phyloP scores from a whole-genome alignment of 2,329 filamentous ascomycete genomes.

The Ascosphaera aggregata region DNA sequence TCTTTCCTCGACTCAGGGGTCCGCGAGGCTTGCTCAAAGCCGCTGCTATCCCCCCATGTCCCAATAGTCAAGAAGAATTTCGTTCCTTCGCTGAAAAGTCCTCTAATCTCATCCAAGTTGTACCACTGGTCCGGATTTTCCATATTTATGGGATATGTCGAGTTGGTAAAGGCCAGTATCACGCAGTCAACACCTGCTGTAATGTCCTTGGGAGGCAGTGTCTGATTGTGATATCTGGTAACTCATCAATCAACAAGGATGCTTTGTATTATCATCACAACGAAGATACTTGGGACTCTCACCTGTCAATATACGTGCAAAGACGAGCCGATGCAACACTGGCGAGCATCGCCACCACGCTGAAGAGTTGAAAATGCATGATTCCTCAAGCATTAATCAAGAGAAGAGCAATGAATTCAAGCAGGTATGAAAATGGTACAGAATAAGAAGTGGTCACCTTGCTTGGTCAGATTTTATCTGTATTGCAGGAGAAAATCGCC shows the following conservation, averaged over 20 bases:
- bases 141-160: slow-evolving; percentile 25
- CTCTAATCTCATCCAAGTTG: slow-evolving; percentile 26
- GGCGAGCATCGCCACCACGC: slow-evolving; percentile 12
- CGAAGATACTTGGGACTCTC: slow-evolving; percentile 6
- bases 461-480: no score
- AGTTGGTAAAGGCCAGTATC: slow-evolving; percentile 31
- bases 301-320: slow-evolving; percentile 27
- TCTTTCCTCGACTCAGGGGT: slow-evolving; percentile 3
- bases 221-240: slow-evolving; percentile 19
- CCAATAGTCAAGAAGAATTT: slow-evolving; percentile 50
- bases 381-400: no score
- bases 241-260: not conserved
- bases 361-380: slow-evolving; percentile 6
- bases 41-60: slow-evolving; percentile 47
- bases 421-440: no score
- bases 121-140: slow-evolving; percentile 28
- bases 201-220: slow-evolving; percentile 12
- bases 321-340: slow-evolving; percentile 9
- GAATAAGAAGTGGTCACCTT: no score
- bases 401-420: no score
- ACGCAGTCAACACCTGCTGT: slow-evolving; percentile 29
- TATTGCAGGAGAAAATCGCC: no score
- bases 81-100: slow-evolving; percentile 29
- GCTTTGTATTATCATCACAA: not conserved
- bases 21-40: slow-evolving; percentile 28